Evolutionary conservation across 305 asterid species (phyloP), one percentile per base, ranked within the genome.

Genomic region (Fraxinus paxiana): DNA sequence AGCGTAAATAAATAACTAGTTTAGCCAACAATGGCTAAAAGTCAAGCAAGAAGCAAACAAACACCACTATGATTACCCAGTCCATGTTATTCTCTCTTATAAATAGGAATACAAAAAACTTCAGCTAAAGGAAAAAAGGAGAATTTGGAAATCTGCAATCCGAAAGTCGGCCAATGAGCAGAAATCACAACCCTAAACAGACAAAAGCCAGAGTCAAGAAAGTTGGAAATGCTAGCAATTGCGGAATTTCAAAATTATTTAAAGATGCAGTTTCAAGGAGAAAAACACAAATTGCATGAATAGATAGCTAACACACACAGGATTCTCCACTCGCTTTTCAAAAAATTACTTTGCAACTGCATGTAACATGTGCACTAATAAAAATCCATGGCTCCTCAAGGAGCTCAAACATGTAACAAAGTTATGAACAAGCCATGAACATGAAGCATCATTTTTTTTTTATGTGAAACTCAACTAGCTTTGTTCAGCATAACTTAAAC

Each of bases 121-220:
- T 43, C 77, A 75, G 65, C 75, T 65, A 74, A 82, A 73, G 81
- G 78, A 26, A 26, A 34, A 63, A 73, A 80, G 75, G 31, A 77
- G 61, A 79, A 31, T 80, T 83, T 74, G 77, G 82, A 83, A 84
- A 84, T 88, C 92, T 89, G 86, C 89, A 81, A 28, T 84, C 86
- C 74, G 77, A 83, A 88, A 80, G 77, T 85, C 89, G 80, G 90
- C 88, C 85, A 79, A 82, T 82, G 90, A 86, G 89, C 90, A 84
- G 85, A 86, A 82, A 79, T 91, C 92, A 91, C 93, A 92, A 88
- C 87, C 97, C 97, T 90, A 91, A 79, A 89, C 84, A 84, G 88
- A 86, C 82, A 88, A 84, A 82, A 88, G 67, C 83, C 82, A 82
- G 79, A 51, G 88, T 90, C 89, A 78, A 46, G 78, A 79, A 77